Evolutionary conservation across 768 basidiomycete genomes (phyloP).

Genomic region (Podaxis sp.): DNA sequence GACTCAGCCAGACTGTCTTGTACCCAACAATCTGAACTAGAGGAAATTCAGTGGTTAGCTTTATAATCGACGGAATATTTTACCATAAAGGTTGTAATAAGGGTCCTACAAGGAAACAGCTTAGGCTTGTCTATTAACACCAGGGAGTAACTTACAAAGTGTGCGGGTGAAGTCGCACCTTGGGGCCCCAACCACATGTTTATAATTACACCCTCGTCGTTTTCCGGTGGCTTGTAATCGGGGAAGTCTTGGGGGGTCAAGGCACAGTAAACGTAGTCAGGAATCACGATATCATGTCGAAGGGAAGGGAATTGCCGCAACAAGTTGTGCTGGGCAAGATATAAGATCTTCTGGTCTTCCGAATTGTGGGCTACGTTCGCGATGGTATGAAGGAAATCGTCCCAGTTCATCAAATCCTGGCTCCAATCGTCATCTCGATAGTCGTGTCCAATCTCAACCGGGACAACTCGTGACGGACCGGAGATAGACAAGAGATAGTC

Average conservation of each 20-base stretch:
- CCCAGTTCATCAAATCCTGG: constrained; percentile 76
- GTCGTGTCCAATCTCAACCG: constrained; percentile 84
- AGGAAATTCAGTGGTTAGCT: not conserved
- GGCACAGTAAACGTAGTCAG: constrained; percentile 82
- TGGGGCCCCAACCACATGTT: constrained; percentile 84
- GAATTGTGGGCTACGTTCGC: constrained; percentile 10
- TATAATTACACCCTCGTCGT: constrained; percentile 59
- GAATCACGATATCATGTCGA: constrained; percentile 69
- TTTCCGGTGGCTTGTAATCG: constrained; percentile 58
- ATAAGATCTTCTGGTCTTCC: constrained; percentile 36
- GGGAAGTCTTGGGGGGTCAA: constrained; percentile 42
- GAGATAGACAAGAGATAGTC: constrained; percentile 66
- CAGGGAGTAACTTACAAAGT: constrained; percentile 50
- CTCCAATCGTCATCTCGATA: constrained; percentile 81
- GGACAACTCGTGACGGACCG: constrained; percentile 82
- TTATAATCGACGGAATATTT: constrained; percentile 6
- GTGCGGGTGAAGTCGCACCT: constrained; percentile 83
- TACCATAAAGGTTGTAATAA: constrained; percentile 89
- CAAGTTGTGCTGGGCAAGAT: constrained; percentile 91
- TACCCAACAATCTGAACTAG: constrained; percentile 83
- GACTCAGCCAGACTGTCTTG: constrained; percentile 92
- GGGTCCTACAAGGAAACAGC: constrained; percentile 61
- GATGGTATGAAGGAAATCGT: constrained; percentile 52
- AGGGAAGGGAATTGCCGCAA: constrained; percentile 80
- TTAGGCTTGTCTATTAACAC: constrained; percentile 9